A percentile compares a stretch with the other conserved stretches of the same genome.
phyloP scores from a whole-genome alignment of 2,329 filamentous ascomycete genomes.

The Exutisphaerella laricina region DNA sequence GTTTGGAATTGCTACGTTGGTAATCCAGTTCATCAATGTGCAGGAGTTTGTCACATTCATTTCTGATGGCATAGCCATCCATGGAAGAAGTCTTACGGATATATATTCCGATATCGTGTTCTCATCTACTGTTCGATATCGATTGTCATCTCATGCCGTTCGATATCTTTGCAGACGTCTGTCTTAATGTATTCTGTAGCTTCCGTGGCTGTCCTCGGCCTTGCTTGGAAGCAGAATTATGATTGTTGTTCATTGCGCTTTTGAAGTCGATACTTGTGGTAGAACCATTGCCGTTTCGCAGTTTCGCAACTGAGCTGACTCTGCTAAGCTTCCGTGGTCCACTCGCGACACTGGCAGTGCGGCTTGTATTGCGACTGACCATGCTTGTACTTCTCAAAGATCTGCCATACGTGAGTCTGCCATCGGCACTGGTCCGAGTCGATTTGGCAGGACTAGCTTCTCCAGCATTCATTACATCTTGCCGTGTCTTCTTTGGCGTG shows the following conservation, averaged over 20 bases:
- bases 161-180: background rate
- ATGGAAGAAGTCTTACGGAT: no score
- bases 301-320: slow-evolving; percentile 5
- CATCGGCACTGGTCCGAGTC: background rate
- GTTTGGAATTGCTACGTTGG: no score
- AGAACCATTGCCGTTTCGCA: background rate
- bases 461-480: slow-evolving; percentile 1
- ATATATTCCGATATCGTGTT: no score
- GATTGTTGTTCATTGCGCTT: background rate
- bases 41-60: no score
- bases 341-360: slow-evolving; percentile 8
- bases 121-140: no score
- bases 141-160: background rate
- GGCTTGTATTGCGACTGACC: slow-evolving; percentile 4
- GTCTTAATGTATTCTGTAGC: background rate
- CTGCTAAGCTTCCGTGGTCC: slow-evolving; percentile 16
- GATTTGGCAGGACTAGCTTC: background rate
- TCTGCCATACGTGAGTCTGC: background rate
- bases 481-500: slow-evolving; percentile 9
- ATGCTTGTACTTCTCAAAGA: slow-evolving; percentile 5
- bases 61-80: no score
- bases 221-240: background rate
- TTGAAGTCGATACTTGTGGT: slow-evolving; percentile 3
- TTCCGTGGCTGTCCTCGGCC: background rate
- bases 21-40: no score